Conservation (phyloP, 352 stramenopile genomes). For the Globisporangium apiculatum region DNA sequence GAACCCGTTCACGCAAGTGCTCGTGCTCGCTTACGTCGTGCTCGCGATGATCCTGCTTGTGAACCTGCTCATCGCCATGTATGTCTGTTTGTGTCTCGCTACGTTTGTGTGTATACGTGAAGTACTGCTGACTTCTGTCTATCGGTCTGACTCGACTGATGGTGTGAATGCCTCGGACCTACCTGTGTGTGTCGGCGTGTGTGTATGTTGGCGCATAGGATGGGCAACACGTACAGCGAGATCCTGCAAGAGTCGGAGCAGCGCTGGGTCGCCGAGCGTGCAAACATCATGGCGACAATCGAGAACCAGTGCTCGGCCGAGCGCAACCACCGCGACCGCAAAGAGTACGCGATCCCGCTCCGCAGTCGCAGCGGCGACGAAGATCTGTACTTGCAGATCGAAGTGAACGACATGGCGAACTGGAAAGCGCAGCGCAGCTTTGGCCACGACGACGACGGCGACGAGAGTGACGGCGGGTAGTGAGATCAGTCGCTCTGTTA, state of each 20-base stretch:
- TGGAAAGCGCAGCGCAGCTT: conserved; percentile 24
- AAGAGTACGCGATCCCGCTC: conserved; percentile 35
- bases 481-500: background rate
- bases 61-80: conserved; percentile 64
- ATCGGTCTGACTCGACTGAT: no score
- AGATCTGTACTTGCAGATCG: conserved; percentile 39
- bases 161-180: no score
- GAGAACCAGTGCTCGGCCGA: conserved; percentile 34
- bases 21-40: conserved; percentile 56
- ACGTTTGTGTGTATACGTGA: no score
- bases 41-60: conserved; percentile 62
- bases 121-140: background rate
- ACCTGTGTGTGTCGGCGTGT: background rate
- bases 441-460: background rate
- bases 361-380: conserved; percentile 26
- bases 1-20: conserved; percentile 35
- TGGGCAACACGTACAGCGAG: conserved; percentile 59
- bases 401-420: conserved; percentile 36
- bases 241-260: conserved; percentile 55
- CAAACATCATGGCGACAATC: conserved; percentile 61
- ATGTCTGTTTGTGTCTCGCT: conserved; percentile 3
- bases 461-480: background rate
- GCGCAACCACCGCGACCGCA: conserved; percentile 26
- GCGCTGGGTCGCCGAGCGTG: conserved; percentile 50
- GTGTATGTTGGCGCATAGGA: conserved; percentile 18